phyloP scores from a whole-genome alignment of 2,329 filamentous ascomycete genomes.

The Ambrosiella beaveri region DNA sequence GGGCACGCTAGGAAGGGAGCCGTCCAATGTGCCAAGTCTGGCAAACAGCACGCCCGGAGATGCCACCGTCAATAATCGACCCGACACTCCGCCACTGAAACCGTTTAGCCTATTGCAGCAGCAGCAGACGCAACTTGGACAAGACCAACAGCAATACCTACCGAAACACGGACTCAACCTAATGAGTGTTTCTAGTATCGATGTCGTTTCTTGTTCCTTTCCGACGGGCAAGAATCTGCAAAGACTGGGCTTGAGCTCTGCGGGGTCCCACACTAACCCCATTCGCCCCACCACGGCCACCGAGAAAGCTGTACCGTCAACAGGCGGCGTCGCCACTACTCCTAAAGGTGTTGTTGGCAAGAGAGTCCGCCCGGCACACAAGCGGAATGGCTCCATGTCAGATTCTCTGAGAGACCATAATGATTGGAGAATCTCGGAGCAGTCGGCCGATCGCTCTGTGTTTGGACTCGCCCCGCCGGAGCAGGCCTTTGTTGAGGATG shows the following conservation, averaged over 20 bases:
- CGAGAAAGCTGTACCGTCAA: constrained; percentile 14
- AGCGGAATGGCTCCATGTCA: constrained; percentile 72
- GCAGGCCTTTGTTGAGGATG: constrained; percentile 52
- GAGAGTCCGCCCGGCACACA: constrained; percentile 47
- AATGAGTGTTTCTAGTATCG: constrained; percentile 39
- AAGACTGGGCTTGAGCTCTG: constrained; percentile 6
- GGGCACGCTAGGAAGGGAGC: constrained; percentile 4
- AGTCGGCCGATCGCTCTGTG: too few species aligned
- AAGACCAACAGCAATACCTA: neutral
- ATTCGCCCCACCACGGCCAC: constrained; percentile 27
- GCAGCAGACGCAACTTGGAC: neutral
- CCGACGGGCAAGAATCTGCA: constrained; percentile 32
- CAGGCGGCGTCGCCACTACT: constrained; percentile 37
- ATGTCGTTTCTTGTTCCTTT: constrained; percentile 47
- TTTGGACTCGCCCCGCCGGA: constrained; percentile 53
- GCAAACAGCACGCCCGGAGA: neutral
- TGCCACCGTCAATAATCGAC: constrained; percentile 2
- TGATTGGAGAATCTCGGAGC: constrained; percentile 21
- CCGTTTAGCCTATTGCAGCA: neutral
- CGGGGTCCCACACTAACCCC: constrained; percentile 17
- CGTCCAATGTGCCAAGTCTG: constrained; percentile 2
- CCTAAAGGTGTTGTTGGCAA: constrained; percentile 42
- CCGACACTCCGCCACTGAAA: neutral
- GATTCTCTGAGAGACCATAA: constrained; percentile 61
- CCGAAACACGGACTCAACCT: constrained; percentile 20